Base-by-base conservation (phyloP, 805 yeast genomes). In the Saccharomycopsis javanensis region DNA sequence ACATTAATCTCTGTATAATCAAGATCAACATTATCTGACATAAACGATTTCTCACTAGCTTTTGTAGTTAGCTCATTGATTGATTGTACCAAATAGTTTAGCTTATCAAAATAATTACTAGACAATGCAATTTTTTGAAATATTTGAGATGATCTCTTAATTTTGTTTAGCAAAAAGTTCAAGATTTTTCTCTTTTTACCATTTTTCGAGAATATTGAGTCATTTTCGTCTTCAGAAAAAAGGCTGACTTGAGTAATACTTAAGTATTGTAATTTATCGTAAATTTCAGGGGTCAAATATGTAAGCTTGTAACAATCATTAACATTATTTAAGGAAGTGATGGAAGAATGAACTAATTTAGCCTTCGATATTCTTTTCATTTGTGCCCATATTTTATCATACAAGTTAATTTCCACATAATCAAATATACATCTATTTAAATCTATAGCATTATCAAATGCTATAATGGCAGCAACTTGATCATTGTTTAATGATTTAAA, bases 371-470 rank as follows among this genome's bases (percentile, higher is more conserved):
- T 51, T 5, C 61, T 63, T 13, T 67, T 65, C 13, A 80, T 64
- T 35, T 72, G 71, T 1, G 72, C 61, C 94, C 96, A 87, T 5
- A 89, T 66, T 60, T 78, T 79, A 61, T 81, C 86, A 64, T 82
- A 85, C 33, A 88, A 67, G 57, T 82, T 82, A 59, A 76, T 64
- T 64, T 91, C 97, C 15, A 88, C 83, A 63, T 88, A 88, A 56
- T 81, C 81, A 63, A 82, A 85, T 1, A 89, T 73, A 50, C 81
- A 72, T 57, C 73, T 74, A 62, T 74, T 79, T 61, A 81, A 69
- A 57, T 83, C 80, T 2, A 65, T 54, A 5, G 37, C 16, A 6
- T 30, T 53, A 28, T 55, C 57, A 7, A 42, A 42, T 20, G 48
- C 23, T 42, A 42, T 25, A 13, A 42, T 42, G 15, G 15, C 23